phyloP scores from a whole-genome alignment of 306 rosid genomes.

The Gynostemma pentaphyllum region DNA sequence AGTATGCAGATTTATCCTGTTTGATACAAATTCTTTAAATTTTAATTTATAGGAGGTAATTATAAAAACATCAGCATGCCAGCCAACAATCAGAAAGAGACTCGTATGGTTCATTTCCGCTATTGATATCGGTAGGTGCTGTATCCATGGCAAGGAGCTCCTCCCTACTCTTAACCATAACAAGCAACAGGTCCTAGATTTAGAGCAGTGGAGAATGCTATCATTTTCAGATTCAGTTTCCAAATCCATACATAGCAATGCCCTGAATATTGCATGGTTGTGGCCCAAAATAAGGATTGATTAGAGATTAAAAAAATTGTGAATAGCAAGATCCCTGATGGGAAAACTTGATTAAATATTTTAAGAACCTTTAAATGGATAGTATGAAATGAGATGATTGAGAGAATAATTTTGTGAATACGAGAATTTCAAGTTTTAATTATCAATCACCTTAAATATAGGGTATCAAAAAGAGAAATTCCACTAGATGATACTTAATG shows the following conservation, averaged over 20 bases:
- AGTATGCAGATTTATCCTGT: too few relatives aligned
- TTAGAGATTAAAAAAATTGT: not conserved
- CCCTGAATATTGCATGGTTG: constrained; percentile 30
- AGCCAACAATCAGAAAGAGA: not conserved
- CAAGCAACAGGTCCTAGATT: constrained; percentile 64
- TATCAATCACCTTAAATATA: not conserved
- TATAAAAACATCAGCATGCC: not conserved
- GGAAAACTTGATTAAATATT: not conserved
- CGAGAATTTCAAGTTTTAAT: not conserved
- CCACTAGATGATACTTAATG: too few relatives aligned
- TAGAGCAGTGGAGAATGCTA: not conserved
- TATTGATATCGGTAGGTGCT: constrained; percentile 35
- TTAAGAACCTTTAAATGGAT: not conserved
- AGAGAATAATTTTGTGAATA: too few relatives aligned
- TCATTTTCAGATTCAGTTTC: constrained; percentile 26
- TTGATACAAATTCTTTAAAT: not conserved
- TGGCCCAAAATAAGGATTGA: constrained; percentile 1
- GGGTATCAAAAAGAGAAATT: not conserved
- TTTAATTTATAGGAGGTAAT: too few relatives aligned
- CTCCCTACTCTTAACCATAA: constrained; percentile 70
- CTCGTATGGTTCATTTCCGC: constrained; percentile 32
- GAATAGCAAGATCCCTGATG: not conserved
- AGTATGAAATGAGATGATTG: not conserved
- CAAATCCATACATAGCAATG: constrained; percentile 83
- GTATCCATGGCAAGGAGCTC: constrained; percentile 71